Conservation (phyloP, 1,139 yeast genomes). For the Kodamaea plutei region DNA sequence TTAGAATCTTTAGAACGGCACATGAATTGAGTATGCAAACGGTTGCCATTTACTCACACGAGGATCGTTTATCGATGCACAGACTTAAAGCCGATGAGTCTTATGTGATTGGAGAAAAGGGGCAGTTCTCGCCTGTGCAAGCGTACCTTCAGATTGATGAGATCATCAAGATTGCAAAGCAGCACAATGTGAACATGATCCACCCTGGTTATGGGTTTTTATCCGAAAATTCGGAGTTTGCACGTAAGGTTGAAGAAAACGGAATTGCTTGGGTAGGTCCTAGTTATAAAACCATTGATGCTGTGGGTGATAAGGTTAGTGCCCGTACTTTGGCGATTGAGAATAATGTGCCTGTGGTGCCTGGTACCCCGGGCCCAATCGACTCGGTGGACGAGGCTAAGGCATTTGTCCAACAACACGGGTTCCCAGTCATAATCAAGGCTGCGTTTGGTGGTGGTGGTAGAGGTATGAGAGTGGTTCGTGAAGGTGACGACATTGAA, state of each 20-base stretch:
- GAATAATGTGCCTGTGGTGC: constrained; percentile 89
- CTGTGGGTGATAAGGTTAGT: constrained; percentile 97
- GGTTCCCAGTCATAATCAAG: constrained; percentile 94
- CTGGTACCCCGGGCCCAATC: constrained; percentile 98
- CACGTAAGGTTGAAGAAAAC: constrained; percentile 81
- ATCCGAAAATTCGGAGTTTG: constrained; percentile 92
- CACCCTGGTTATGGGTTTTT: constrained; percentile 99
- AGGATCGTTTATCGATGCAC: constrained; percentile 93
- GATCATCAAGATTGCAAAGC: constrained; percentile 83
- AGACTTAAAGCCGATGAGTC: constrained; percentile 90
- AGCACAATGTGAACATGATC: constrained; percentile 88
- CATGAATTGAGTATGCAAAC: constrained; percentile 98
- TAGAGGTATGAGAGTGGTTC: constrained; percentile 98
- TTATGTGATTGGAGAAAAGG: constrained; percentile 85
- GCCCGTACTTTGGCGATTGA: constrained; percentile 84
- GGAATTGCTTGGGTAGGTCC: constrained; percentile 99
- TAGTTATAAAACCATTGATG: constrained; percentile 77
- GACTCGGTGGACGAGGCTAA: constrained; percentile 73
- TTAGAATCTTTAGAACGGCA: constrained; percentile 91
- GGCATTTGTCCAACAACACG: constrained; percentile 74
- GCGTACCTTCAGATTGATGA: constrained; percentile 96
- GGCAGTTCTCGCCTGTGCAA: constrained; percentile 91
- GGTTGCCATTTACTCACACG: constrained; percentile 95
- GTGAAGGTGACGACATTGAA: constrained; percentile 89
- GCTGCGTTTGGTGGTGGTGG: constrained; percentile 99